Evolutionary conservation across 2,329 filamentous ascomycete genomes (phyloP), one percentile per base, ranked within the genome.

Genomic region (Sarocladium strictum): DNA sequence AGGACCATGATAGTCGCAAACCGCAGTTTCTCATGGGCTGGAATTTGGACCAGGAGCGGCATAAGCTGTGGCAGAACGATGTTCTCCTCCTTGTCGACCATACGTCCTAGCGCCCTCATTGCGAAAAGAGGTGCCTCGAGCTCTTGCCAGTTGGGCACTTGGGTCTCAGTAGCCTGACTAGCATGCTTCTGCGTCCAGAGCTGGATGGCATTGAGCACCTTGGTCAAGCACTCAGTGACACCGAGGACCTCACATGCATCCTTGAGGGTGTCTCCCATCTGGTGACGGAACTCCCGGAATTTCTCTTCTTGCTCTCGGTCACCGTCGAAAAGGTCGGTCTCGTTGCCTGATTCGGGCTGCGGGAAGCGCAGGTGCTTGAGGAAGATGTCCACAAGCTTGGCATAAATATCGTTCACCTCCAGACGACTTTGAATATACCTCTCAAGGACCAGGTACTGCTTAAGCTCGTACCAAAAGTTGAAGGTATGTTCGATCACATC

Each of bases 1-100:
- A 99, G 81, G 2, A 95, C 92, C 91, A 99, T 97, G 64, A 97
- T 96, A 5, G 93, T 93, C 58, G 96, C 93, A 71, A 99, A 99
- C 7, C 92, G 90, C n/a, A 99, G 81, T 75, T 97, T 99, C 71
- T 97, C 90, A 64, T 99, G 94, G 64, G 89, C 86, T 0, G 94
- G 94, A 57, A 99, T 96, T 66, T 95, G 89, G 11, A 96, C 90
- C 58, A 99, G 84, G 55, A 99, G 78, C 17, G 92, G 92, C 74
- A 99, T 96, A 15, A 99, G 84, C 65, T 93, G 89, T 2, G 91
- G 89, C 38, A 99, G 78, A 62, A 99, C 89, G 37, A 90, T 85
- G 60, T 79, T 86, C 70, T 99, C 94, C 50, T 96, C 88, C 56
- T 85, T 85, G 54, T 93, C 87, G 12, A 99, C 93, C 90, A 97